These are phyloP conservation scores for Trypanosoma platydactyli DNA, from an alignment of 208 protist genomes.

Conservation along the genomic window DNA sequence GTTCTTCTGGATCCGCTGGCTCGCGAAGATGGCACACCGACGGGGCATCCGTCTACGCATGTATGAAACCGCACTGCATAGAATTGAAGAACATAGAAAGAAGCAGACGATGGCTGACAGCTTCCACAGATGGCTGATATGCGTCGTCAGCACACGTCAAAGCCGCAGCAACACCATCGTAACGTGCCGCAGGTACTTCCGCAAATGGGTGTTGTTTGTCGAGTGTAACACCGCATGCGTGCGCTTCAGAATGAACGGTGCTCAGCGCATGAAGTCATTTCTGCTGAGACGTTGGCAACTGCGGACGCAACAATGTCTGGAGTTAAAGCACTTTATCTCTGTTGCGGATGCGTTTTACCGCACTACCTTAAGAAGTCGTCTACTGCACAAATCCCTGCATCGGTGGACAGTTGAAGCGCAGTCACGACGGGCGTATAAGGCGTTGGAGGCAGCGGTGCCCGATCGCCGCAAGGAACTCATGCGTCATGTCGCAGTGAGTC, in stretches of 20 bases:
- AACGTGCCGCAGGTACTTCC: slow-evolving; percentile 5
- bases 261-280: not conserved
- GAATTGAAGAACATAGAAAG: slow-evolving; percentile 1
- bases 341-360: slow-evolving; percentile 4
- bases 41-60: slow-evolving; percentile 5
- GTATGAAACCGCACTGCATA: not conserved
- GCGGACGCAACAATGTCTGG: not conserved
- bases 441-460: not conserved
- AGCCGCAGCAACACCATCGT: not conserved
- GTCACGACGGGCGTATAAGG: not conserved
- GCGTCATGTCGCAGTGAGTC: slow-evolving; percentile 3
- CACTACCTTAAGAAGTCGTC: not conserved
- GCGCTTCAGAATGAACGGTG: not conserved
- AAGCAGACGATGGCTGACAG: not conserved
- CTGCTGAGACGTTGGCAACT: not conserved
- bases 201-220: slow-evolving; percentile 14
- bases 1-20: slow-evolving; percentile 20
- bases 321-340: not conserved
- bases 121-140: slow-evolving; percentile 16
- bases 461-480: slow-evolving; percentile 13
- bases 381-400: not conserved
- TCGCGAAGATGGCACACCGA: not conserved
- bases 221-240: not conserved
- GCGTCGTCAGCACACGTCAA: slow-evolving; percentile 1
- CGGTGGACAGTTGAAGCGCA: slow-evolving; percentile 2